phyloP scores from a whole-genome alignment of 192 early-diverging fungal genomes.

The Backusella macrospora region DNA sequence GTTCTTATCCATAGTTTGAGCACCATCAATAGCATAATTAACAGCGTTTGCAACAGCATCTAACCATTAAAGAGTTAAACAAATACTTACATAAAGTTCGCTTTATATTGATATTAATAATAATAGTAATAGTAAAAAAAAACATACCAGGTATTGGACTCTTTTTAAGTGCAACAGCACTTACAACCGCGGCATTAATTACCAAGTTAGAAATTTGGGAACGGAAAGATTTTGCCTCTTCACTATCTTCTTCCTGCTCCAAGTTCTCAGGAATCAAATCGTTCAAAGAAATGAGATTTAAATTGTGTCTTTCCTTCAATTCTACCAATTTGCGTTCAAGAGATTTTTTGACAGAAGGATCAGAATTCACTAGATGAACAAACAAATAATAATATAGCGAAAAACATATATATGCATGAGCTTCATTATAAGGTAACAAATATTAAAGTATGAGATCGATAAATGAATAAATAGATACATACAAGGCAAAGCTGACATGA shows the following conservation, averaged over 20 bases:
- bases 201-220: constrained; percentile 32
- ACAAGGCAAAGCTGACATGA: constrained; percentile 29
- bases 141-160: constrained; percentile 48
- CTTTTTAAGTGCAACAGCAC: constrained; percentile 55
- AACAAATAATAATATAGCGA: not conserved
- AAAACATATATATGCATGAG: not conserved
- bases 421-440: too few species aligned
- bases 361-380: constrained; percentile 24
- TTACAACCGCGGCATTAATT: constrained; percentile 48
- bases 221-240: not conserved
- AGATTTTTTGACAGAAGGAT: constrained; percentile 14
- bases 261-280: not conserved
- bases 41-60: constrained; percentile 48
- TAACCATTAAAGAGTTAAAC: not conserved
- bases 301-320: constrained; percentile 17
- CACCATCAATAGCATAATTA: constrained; percentile 42
- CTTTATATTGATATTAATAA: not conserved
- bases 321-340: constrained; percentile 26
- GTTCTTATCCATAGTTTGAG: constrained; percentile 45
- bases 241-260: not conserved
- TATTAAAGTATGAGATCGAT: too few species aligned
- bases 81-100: not conserved
- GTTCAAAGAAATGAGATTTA: constrained; percentile 15
- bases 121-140: not conserved
- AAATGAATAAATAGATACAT: not conserved